Evolutionary conservation across 2,329 filamentous ascomycete species (phyloP).

Genomic region (Fusarium chaquense): DNA sequence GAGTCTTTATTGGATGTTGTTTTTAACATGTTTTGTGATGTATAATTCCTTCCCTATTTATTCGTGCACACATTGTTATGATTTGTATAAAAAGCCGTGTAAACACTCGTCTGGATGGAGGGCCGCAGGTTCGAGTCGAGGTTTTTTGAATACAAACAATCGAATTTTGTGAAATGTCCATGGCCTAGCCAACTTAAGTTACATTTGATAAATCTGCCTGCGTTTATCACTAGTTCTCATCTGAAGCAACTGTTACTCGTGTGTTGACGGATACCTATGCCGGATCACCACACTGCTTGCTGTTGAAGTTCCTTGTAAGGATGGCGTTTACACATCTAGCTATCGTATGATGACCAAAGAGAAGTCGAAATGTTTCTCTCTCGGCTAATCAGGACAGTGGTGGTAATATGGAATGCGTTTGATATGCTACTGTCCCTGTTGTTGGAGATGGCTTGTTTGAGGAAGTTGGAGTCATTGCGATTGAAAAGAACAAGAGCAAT

Average conservation of each 20-base stretch:
- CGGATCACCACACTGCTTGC: neutral
- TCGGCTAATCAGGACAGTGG: no score
- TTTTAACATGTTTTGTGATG: neutral
- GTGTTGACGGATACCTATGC: neutral
- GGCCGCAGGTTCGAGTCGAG: neutral
- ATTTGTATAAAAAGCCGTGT: neutral
- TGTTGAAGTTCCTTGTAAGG: neutral
- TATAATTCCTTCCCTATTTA: neutral
- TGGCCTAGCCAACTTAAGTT: neutral
- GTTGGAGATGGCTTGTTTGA: neutral
- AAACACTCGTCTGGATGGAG: neutral
- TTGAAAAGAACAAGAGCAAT: neutral
- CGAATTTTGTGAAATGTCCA: neutral
- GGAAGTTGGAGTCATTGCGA: neutral
- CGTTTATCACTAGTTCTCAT: neutral
- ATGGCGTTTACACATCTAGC: neutral
- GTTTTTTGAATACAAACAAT: neutral
- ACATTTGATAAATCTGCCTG: neutral
- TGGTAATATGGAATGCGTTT: no score
- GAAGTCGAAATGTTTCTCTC: neutral
- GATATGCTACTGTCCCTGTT: neutral
- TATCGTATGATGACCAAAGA: neutral
- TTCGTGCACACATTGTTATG: neutral
- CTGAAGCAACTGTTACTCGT: neutral
- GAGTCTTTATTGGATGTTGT: neutral